Base-by-base conservation (phyloP, 148 eudicot genomes). In the Agrostemma githago region DNA sequence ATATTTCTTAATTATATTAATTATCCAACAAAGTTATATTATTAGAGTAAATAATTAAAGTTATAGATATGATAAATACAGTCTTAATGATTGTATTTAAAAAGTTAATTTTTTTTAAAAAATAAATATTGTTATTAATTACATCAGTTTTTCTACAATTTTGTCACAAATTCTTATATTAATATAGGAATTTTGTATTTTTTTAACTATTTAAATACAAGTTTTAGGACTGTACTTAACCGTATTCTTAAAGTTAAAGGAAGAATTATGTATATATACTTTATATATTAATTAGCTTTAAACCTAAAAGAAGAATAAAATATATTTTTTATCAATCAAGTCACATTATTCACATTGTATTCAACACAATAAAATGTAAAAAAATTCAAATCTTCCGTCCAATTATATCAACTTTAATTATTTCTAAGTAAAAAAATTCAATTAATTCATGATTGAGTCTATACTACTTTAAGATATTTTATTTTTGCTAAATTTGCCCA, bases 261-360 rank as follows among this genome's bases (percentile, higher is more conserved):
- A 56, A 44, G 54, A 53, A 62, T 62, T 8, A 72, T 72, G 48
- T 1, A 26, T 26, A 26, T 26, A 72, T 59, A 26, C 58, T 58
- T 21, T 58, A 56, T 26, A 37, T n/a, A n/a, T n/a, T n/a, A 20
- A 9, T 10, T 62, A 26, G 41, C 41, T 8, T 26, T 26, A 34
- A 6, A 61, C 21, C 38, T 20, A 61, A 61, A 61, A 26, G 3
- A 61, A 20, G 0, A 61, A 21, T 2, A 61, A 61, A 20, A 11
- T 4, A 38, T 66, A n/a, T 10, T 10, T 6, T 66, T 16, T 26
- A 26, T 26, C 1, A 26, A 26, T 26, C 34, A 40, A 40, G n/a
- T 66, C 48, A 66, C 46, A 40, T 9, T 2, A 66, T 41, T 39
- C 69, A 66, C 69, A 66, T 66, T 40, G 19, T 16, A 66, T 66